A percentile compares a stretch with the other conserved stretches of the same genome.
These are phyloP conservation scores for Coccomyxa sp. DNA, from an alignment of 139 green algal species.

Conservation along the genomic window DNA sequence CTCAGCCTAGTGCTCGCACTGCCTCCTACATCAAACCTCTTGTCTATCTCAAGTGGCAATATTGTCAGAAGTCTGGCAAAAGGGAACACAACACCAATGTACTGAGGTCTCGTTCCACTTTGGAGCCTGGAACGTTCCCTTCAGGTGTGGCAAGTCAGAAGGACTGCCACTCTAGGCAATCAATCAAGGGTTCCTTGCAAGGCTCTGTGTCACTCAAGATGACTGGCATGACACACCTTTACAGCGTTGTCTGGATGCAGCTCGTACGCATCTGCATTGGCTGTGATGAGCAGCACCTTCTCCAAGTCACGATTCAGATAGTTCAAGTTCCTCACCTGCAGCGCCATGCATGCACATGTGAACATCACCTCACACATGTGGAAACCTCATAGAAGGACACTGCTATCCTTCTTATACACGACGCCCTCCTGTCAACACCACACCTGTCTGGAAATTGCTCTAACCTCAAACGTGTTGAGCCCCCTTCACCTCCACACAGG, in stretches of 20 bases:
- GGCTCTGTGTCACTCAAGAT: too few relatives aligned
- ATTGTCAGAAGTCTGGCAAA: background rate
- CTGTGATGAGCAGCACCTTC: slow-evolving; percentile 75
- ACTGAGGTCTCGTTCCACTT: too few relatives aligned
- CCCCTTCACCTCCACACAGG: background rate
- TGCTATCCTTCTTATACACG: too few relatives aligned
- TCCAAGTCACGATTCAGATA: slow-evolving; percentile 92
- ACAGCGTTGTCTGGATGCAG: slow-evolving; percentile 91
- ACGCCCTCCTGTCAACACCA: background rate
- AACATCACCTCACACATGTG: background rate
- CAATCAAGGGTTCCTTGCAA: too few relatives aligned
- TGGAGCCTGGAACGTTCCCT: too few relatives aligned
- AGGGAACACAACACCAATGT: too few relatives aligned
- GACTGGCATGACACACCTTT: slow-evolving; percentile 37
- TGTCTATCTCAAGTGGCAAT: too few relatives aligned
- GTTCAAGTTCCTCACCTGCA: slow-evolving; percentile 65
- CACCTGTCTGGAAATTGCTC: too few relatives aligned
- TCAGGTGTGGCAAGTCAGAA: too few relatives aligned
- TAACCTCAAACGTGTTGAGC: too few relatives aligned
- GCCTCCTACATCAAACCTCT: background rate
- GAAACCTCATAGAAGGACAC: background rate
- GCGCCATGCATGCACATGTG: background rate
- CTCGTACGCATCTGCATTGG: slow-evolving; percentile 38
- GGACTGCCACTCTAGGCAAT: too few relatives aligned
- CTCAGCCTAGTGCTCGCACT: background rate